These are phyloP conservation scores for Metschnikowia santaceciliae DNA, from an alignment of 805 yeast species.

Conservation along the genomic window DNA sequence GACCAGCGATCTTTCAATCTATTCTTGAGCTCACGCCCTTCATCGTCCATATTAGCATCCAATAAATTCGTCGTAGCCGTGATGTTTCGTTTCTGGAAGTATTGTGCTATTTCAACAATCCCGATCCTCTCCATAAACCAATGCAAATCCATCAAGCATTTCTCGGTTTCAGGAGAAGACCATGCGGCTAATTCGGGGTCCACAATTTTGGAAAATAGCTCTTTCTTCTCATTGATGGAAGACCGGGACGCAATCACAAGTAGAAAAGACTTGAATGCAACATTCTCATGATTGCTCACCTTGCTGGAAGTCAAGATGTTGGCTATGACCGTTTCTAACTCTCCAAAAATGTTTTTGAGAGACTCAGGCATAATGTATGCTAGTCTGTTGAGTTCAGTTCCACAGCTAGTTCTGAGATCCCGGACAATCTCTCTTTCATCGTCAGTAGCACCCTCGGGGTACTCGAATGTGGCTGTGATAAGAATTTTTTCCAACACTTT, in stretches of 20 bases:
- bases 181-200: slow-evolving; percentile 92
- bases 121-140: slow-evolving; percentile 99
- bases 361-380: slow-evolving; percentile 95
- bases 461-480: slow-evolving; percentile 79
- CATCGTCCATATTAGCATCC: slow-evolving; percentile 83
- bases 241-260: slow-evolving; percentile 89
- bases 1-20: slow-evolving; percentile 90
- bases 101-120: slow-evolving; percentile 87
- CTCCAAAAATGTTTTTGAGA: slow-evolving; percentile 72
- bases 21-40: slow-evolving; percentile 70
- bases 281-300: slow-evolving; percentile 85
- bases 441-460: slow-evolving; percentile 62
- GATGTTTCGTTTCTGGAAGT: slow-evolving; percentile 79
- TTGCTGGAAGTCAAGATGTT: slow-evolving; percentile 63
- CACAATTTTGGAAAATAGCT: slow-evolving; percentile 78
- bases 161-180: slow-evolving; percentile 88
- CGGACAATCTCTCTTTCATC: slow-evolving; percentile 77
- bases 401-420: slow-evolving; percentile 87
- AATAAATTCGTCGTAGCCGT: slow-evolving; percentile 71
- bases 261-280: slow-evolving; percentile 87
- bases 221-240: slow-evolving; percentile 66
- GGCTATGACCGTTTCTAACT: slow-evolving; percentile 77
- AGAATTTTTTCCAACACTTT: slow-evolving; percentile 78
- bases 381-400: slow-evolving; percentile 88
- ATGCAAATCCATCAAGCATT: slow-evolving; percentile 82